Percentiles rank a stretch among this genome's conserved stretches.
Conservation (phyloP, 202 grass and related monocot genomes). For the Panicum virgatum region DNA sequence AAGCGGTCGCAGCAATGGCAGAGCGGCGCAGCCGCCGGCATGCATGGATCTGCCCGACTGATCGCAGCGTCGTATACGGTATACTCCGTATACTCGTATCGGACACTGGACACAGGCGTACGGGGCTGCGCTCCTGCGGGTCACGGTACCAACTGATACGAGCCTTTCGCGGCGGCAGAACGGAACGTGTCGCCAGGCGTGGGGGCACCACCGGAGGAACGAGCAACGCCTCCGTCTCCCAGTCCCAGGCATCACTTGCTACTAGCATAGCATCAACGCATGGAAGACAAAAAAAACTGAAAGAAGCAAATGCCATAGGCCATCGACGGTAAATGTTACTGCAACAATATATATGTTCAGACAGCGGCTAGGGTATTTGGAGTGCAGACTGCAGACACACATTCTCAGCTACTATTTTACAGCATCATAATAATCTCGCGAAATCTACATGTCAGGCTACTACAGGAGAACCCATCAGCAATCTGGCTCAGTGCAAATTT, state of each 20-base stretch:
- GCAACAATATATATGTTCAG: background rate
- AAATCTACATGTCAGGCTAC: constrained; percentile 33
- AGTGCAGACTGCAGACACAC: background rate
- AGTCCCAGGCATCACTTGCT: too few relatives aligned
- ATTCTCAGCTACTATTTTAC: background rate
- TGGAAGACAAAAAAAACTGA: background rate
- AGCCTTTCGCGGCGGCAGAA: background rate
- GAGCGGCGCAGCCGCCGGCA: too few relatives aligned
- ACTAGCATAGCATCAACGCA: background rate
- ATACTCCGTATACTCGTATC: too few relatives aligned
- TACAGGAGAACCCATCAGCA: constrained; percentile 18
- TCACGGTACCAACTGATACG: background rate
- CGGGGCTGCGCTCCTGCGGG: background rate
- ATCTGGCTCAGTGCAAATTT: constrained; percentile 14
- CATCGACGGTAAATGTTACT: background rate
- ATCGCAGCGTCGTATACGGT: background rate
- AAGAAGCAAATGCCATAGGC: background rate
- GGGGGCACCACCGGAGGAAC: background rate
- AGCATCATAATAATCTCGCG: constrained; percentile 6
- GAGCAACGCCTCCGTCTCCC: background rate
- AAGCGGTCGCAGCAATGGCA: background rate
- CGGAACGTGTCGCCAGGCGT: background rate
- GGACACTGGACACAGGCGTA: background rate
- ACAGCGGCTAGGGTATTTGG: background rate
- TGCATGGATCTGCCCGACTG: background rate